These are phyloP conservation scores for Mycena citricolor DNA, from an alignment of 1,284 basidiomycete genomes.

Conservation along the genomic window DNA sequence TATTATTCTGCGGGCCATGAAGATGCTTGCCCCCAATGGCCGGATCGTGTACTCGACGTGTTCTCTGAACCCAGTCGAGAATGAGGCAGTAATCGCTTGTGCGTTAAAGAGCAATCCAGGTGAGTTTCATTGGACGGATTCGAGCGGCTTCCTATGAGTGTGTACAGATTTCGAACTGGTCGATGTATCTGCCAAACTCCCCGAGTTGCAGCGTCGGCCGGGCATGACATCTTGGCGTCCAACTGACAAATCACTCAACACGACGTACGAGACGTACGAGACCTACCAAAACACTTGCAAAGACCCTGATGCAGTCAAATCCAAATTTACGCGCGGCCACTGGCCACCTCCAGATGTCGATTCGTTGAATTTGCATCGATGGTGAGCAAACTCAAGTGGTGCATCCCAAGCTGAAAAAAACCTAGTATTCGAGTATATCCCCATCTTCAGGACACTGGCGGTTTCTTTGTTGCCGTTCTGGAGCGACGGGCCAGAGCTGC, in stretches of 20 bases:
- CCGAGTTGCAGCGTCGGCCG: constrained; percentile 71
- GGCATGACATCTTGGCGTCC: constrained; percentile 81
- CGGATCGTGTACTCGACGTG: constrained; percentile 98
- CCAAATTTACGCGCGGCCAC: constrained; percentile 67
- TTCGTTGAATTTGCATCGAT: constrained; percentile 63
- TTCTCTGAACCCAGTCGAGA: constrained; percentile 96
- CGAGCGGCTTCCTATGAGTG: no score
- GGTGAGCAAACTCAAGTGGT: constrained; percentile 44
- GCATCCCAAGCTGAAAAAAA: background rate
- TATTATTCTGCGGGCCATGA: constrained; percentile 91
- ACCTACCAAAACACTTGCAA: constrained; percentile 52
- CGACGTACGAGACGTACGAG: constrained; percentile 53
- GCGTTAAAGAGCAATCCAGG: constrained; percentile 75
- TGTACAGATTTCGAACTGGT: constrained; percentile 74
- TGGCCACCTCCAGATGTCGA: constrained; percentile 78
- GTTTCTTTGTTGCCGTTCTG: constrained; percentile 94
- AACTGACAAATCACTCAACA: constrained; percentile 41
- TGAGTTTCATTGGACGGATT: constrained; percentile 38
- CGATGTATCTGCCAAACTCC: constrained; percentile 73
- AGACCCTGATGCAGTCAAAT: constrained; percentile 47
- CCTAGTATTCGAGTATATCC: constrained; percentile 86
- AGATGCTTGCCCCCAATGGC: constrained; percentile 82
- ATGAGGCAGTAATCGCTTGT: constrained; percentile 93
- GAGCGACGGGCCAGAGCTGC: constrained; percentile 45
- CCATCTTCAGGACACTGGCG: constrained; percentile 95